phyloP scores from a whole-genome alignment of 495 filamentous ascomycete genomes.

The Aspergillus diversus region DNA sequence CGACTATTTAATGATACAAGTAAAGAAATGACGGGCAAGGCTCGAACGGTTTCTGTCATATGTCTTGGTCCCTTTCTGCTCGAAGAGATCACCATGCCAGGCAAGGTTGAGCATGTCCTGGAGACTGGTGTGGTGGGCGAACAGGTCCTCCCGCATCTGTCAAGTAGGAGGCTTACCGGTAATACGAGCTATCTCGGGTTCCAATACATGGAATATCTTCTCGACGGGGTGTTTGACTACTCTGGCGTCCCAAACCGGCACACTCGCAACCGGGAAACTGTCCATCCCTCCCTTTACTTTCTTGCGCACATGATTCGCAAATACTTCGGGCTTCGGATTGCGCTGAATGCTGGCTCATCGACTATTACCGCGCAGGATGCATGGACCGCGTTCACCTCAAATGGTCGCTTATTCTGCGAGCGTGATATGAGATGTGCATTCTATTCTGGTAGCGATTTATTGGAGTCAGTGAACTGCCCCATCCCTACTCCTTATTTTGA shows the following conservation, averaged over 20 bases:
- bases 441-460: background rate
- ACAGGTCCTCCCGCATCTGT: background rate
- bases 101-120: background rate
- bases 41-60: background rate
- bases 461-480: background rate
- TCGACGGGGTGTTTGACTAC: background rate
- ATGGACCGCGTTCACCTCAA: background rate
- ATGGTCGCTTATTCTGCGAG: background rate
- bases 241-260: background rate
- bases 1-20: too few species aligned
- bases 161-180: background rate
- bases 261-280: background rate
- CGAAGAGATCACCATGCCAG: background rate
- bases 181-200: background rate
- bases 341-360: background rate
- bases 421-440: background rate
- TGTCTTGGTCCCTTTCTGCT: background rate
- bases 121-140: background rate
- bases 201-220: background rate
- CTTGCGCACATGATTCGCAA: background rate
- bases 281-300: background rate
- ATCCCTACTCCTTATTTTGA: background rate
- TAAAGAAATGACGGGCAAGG: background rate
- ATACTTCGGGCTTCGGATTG: background rate
- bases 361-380: background rate